Conservation (phyloP, 495 filamentous ascomycete genomes). For the Xanthoparmelia taractica region DNA sequence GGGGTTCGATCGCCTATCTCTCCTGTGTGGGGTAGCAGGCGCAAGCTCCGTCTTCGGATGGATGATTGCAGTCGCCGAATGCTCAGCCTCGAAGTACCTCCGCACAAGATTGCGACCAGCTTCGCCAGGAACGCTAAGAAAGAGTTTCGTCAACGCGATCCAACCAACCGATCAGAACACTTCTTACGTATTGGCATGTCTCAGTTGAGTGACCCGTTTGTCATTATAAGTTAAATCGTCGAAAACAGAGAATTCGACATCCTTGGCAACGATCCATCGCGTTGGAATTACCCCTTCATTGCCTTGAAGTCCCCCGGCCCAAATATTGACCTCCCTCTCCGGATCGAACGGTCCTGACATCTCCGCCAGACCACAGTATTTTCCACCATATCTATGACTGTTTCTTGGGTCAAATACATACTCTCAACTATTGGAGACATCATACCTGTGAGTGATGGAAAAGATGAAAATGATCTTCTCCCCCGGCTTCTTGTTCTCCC, state of each 20-base stretch:
- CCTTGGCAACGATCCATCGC: conserved; percentile 24
- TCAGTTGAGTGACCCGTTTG: conserved; percentile 15
- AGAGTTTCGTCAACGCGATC: neutral
- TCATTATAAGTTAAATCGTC: conserved; percentile 18
- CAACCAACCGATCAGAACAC: neutral
- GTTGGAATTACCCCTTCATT: conserved; percentile 17
- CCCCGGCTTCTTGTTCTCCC: conserved; percentile 15
- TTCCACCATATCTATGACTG: conserved; percentile 15
- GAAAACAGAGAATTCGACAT: conserved; percentile 20
- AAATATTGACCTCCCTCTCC: conserved; percentile 7
- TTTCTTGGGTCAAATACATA: neutral
- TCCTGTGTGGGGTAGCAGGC: neutral
- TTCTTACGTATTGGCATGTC: conserved; percentile 21
- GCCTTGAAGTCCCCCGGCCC: conserved; percentile 10
- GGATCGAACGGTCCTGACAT: conserved; percentile 21
- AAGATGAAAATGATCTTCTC: conserved; percentile 20
- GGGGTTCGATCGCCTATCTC: neutral
- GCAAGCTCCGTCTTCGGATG: conserved; percentile 13
- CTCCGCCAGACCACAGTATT: conserved; percentile 21
- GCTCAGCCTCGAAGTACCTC: conserved; percentile 19
- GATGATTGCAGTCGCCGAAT: conserved; percentile 17
- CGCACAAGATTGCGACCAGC: conserved; percentile 14
- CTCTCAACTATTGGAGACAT: neutral
- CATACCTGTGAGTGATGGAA: conserved; percentile 21
- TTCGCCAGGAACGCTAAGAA: conserved; percentile 16